Conservation (phyloP, 352 stramenopile species). For the Pythium chondricola region DNA sequence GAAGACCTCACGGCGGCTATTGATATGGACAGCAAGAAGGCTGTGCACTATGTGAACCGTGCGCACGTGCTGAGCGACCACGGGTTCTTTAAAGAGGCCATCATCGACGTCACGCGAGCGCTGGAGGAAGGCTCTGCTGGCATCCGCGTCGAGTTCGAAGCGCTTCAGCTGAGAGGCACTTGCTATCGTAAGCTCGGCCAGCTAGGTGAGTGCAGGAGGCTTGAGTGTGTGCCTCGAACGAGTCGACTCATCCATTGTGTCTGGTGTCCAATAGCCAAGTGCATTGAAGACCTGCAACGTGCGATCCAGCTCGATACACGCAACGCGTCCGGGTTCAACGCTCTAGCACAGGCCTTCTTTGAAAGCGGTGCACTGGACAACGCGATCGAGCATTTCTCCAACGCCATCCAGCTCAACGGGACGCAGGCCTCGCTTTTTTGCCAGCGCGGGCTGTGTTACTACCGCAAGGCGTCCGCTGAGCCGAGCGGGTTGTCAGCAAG, state of each 20-base stretch:
- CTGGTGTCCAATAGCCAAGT: constrained; percentile 27
- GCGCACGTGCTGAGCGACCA: constrained; percentile 62
- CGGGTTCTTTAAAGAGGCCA: constrained; percentile 58
- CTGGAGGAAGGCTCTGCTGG: constrained; percentile 63
- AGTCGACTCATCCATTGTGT: too few relatives aligned
- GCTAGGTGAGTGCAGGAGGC: constrained; percentile 29
- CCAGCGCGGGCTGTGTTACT: constrained; percentile 64
- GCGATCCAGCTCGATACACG: constrained; percentile 67
- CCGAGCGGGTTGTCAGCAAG: constrained; percentile 22
- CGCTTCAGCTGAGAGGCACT: constrained; percentile 56
- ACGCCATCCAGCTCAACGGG: constrained; percentile 61
- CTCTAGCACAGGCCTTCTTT: constrained; percentile 59
- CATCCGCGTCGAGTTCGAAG: constrained; percentile 58
- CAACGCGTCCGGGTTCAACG: constrained; percentile 53
- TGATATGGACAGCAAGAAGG: constrained; percentile 68
- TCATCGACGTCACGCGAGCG: constrained; percentile 63
- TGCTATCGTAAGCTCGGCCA: constrained; percentile 58
- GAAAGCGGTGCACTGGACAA: constrained; percentile 46
- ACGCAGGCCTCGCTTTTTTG: constrained; percentile 54
- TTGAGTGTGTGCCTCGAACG: too few relatives aligned
- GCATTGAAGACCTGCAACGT: constrained; percentile 64
- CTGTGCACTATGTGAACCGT: constrained; percentile 68
- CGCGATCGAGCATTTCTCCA: constrained; percentile 52
- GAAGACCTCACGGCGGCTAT: constrained; percentile 66
- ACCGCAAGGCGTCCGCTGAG: constrained; percentile 26